Evolutionary conservation across 371 early-diverging fungal species (phyloP).

Genomic region (Quaeritorhiza haematococci): DNA sequence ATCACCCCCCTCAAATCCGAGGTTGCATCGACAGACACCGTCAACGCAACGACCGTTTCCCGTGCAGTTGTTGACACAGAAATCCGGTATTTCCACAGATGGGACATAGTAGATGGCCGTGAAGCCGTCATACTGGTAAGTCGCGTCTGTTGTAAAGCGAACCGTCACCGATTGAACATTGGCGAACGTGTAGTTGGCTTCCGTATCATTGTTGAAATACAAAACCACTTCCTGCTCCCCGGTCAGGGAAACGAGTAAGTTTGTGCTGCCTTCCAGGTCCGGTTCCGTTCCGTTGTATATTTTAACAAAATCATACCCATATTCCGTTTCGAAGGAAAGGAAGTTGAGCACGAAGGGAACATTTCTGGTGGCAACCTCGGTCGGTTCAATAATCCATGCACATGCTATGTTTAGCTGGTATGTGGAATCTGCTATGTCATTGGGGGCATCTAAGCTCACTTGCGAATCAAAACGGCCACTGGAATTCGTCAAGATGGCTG

Average conservation of each 20-base stretch:
- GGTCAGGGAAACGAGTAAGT: background rate
- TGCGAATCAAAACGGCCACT: background rate
- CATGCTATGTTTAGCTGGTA: background rate
- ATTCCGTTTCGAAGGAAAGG: background rate
- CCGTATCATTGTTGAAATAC: background rate
- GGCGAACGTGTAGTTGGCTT: background rate
- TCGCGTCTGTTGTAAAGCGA: background rate
- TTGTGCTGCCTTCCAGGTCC: background rate
- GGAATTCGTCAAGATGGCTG: background rate
- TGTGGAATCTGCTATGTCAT: background rate
- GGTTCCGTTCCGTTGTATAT: background rate
- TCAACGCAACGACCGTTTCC: background rate
- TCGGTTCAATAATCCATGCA: background rate
- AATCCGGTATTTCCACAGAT: background rate
- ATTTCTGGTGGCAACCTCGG: background rate
- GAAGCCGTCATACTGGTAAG: background rate
- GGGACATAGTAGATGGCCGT: background rate
- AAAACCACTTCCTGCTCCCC: background rate
- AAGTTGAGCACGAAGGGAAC: background rate
- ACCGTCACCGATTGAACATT: background rate
- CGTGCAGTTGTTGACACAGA: background rate
- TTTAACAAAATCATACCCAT: background rate
- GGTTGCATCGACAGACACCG: background rate
- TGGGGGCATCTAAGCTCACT: background rate
- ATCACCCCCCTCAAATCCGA: background rate